Conservation (phyloP, 495 filamentous ascomycete species). For the Hyphodiscus hymeniophilus region DNA sequence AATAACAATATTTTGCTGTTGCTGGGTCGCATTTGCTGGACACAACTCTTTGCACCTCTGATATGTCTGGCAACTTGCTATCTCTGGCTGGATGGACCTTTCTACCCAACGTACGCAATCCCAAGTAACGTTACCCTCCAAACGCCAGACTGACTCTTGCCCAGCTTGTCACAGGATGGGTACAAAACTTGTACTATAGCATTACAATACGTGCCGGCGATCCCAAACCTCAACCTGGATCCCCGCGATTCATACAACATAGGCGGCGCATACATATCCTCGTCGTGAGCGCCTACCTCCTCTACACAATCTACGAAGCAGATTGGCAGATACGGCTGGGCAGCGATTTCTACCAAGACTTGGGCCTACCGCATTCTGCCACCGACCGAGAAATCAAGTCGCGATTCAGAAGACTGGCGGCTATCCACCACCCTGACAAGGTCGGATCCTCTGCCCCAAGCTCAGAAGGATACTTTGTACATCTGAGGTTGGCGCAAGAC, state of each 20-base stretch:
- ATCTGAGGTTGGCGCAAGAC: constrained; percentile 76
- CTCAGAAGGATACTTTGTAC: constrained; percentile 63
- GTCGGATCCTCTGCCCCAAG: constrained; percentile 25
- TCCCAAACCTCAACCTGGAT: constrained; percentile 66
- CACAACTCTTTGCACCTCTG: background rate
- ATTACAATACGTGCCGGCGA: constrained; percentile 89
- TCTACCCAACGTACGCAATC: constrained; percentile 58
- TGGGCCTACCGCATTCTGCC: constrained; percentile 58
- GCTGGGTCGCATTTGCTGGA: background rate
- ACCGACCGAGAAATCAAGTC: constrained; percentile 72
- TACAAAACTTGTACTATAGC: constrained; percentile 78
- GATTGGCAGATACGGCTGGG: constrained; percentile 66
- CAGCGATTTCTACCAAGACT: constrained; percentile 68
- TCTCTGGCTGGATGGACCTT: constrained; percentile 74
- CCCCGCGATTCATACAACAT: constrained; percentile 58
- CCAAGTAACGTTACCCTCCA: background rate
- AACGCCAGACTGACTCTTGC: constrained; percentile 9
- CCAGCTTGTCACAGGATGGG: constrained; percentile 69
- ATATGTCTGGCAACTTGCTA: constrained; percentile 38
- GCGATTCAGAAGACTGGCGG: constrained; percentile 77
- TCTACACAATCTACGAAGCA: constrained; percentile 91
- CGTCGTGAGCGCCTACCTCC: constrained; percentile 74
- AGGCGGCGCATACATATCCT: constrained; percentile 73
- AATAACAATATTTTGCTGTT: background rate
- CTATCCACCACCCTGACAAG: constrained; percentile 88